Percentiles rank a stretch among this genome's conserved stretches.
phyloP scores from a whole-genome alignment of 1,139 yeast species.

The Candida sojae region DNA sequence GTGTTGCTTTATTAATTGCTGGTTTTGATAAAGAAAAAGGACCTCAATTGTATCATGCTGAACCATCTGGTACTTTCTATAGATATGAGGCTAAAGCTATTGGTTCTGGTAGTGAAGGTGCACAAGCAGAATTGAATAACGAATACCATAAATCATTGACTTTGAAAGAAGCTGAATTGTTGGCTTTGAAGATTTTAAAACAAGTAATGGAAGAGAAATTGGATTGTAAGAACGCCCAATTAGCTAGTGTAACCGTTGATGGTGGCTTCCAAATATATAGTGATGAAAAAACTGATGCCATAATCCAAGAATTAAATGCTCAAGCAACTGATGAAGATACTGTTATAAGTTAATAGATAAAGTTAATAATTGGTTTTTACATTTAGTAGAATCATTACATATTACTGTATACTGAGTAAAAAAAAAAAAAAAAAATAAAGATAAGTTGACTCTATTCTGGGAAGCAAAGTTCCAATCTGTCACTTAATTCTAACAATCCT shows the following conservation, averaged over 20 bases:
- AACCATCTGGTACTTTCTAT: slow-evolving; percentile 97
- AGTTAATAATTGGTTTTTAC: background rate
- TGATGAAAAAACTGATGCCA: slow-evolving; percentile 81
- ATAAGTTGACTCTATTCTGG: slow-evolving; percentile 17
- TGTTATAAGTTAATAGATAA: slow-evolving; percentile 12
- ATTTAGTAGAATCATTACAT: slow-evolving; percentile 4
- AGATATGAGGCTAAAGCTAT: slow-evolving; percentile 98
- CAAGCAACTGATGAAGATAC: slow-evolving; percentile 49
- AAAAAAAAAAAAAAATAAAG: no score
- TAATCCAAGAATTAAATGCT: slow-evolving; percentile 74
- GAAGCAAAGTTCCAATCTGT: slow-evolving; percentile 49
- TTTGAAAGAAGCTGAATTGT: slow-evolving; percentile 88
- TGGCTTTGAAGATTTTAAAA: slow-evolving; percentile 85
- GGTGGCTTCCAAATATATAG: slow-evolving; percentile 85
- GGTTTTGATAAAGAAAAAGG: slow-evolving; percentile 93
- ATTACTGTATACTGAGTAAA: background rate
- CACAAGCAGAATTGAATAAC: slow-evolving; percentile 95
- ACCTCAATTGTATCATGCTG: slow-evolving; percentile 97
- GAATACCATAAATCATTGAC: slow-evolving; percentile 95
- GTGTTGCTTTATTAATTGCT: slow-evolving; percentile 95
- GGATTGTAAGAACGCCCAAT: slow-evolving; percentile 93
- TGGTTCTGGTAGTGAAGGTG: slow-evolving; percentile 99
- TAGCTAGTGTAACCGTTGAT: slow-evolving; percentile 87
- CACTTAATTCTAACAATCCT: slow-evolving; percentile 52
- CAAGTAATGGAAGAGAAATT: slow-evolving; percentile 99